Percentiles rank a stretch among this genome's conserved stretches.
phyloP scores from a whole-genome alignment of 192 early-diverging fungal species.

The Fimicolochytrium jonesii region DNA sequence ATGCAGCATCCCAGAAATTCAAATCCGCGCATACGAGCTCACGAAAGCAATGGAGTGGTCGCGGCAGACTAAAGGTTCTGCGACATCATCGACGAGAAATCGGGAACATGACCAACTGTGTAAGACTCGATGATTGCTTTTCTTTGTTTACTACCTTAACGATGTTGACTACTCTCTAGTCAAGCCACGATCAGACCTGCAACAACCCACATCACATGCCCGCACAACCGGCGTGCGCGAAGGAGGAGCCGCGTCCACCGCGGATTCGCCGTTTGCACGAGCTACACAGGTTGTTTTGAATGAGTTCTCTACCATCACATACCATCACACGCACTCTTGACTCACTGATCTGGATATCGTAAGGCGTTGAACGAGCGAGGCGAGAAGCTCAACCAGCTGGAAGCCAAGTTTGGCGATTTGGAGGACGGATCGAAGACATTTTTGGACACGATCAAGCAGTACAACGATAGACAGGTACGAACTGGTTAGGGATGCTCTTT shows the following conservation, averaged over 20 bases:
- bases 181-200: too few relatives aligned
- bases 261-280: background rate
- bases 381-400: conserved; percentile 52
- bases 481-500: background rate
- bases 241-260: background rate
- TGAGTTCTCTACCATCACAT: too few relatives aligned
- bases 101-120: conserved; percentile 19
- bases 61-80: background rate
- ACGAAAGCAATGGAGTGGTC: conserved; percentile 23
- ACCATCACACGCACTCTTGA: too few relatives aligned
- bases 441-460: conserved; percentile 49
- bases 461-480: conserved; percentile 56
- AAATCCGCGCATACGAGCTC: conserved; percentile 9
- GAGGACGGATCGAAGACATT: conserved; percentile 50
- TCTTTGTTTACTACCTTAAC: too few relatives aligned
- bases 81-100: background rate
- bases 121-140: too few relatives aligned
- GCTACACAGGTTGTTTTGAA: too few relatives aligned
- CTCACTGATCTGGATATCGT: too few relatives aligned
- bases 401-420: conserved; percentile 56
- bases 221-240: too few relatives aligned
- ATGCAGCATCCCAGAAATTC: conserved; percentile 15
- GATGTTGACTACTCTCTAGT: too few relatives aligned
- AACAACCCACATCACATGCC: too few relatives aligned
- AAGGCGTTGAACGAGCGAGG: conserved; percentile 65